Evolutionary conservation across 257 asterid genomes (phyloP).

Genomic region (Nicotiana knightiana): DNA sequence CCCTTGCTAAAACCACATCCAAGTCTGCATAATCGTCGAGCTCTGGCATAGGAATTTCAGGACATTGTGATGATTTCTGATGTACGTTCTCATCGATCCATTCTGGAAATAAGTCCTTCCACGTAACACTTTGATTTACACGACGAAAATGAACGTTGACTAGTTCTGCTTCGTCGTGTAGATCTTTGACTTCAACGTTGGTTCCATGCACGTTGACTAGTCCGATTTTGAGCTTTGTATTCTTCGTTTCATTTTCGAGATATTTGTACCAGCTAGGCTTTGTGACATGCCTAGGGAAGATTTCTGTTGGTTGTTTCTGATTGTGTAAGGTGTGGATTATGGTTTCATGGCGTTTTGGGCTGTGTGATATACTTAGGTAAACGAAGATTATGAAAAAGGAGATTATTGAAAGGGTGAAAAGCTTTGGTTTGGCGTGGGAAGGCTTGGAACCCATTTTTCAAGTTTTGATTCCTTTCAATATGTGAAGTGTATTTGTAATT

Average conservation of each 20-base stretch:
- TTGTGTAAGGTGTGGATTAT: neutral
- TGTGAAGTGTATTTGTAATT: neutral
- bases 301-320: constrained; percentile 5
- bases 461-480: neutral
- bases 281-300: constrained; percentile 2
- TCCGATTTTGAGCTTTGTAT: constrained; percentile 29
- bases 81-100: constrained; percentile 27
- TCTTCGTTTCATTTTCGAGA: constrained; percentile 7
- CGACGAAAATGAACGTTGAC: constrained; percentile 14
- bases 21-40: constrained; percentile 18
- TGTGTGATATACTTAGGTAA: constrained; percentile 15
- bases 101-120: constrained; percentile 32
- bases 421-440: constrained; percentile 14
- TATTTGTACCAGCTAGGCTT: constrained; percentile 34
- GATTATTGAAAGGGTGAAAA: constrained; percentile 16
- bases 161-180: neutral
- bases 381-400: constrained; percentile 21
- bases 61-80: constrained; percentile 20
- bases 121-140: constrained; percentile 7
- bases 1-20: constrained; percentile 28
- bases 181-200: neutral
- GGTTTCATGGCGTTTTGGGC: constrained; percentile 12
- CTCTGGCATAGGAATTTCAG: constrained; percentile 39
- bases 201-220: constrained; percentile 14
- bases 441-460: constrained; percentile 10